Evolutionary conservation across 2,329 filamentous ascomycete species (phyloP), one percentile per base, ranked within the genome.

Genomic region (Claviceps citrina): DNA sequence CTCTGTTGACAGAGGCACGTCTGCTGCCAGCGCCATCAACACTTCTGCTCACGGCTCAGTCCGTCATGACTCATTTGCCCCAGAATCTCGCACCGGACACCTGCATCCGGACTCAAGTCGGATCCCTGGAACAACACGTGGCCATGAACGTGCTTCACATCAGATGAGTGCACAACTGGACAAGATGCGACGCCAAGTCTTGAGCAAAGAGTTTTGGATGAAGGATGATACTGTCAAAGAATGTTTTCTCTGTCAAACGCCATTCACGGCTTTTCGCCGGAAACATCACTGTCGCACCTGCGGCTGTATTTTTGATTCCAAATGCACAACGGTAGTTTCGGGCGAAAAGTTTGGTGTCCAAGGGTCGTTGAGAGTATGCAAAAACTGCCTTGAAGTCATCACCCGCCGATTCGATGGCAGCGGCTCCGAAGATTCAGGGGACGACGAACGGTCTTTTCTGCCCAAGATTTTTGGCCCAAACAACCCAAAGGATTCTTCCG

Each of bases 171-270:
- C 73, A 7, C 70, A 73, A 40, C 62, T 81, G 6, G 75, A 76
- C 37, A 79, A 82, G 49, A 81, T 94, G 67, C 77, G 81, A 46
- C 83, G 84, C 51, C 86, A 89, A 53, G 79, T 98, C 7, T 64
- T 96, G 34, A 93, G 84, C 56, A 91, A 87, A 53, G 87, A 96
- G 50, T 96, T 94, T 51, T 96, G 89, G 91, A 98, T 98, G 91
- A 84, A 86, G 44, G 91, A 98, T 55, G 91, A 96, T 54, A 95
- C 93, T 46, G 93, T 89, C 44, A 96, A 93, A 56, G 89, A 95
- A 51, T 98, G 91, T 54, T 98, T 95, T 56, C 75, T 84, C 33
- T 98, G 91, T 52, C 84, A 84, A 33, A 81, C 84, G 43, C 73
- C 83, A 2, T 98, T 98, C 54, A 86, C 85, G 0, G 91, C 89